A percentile compares a stretch with the other conserved stretches of the same genome.
These are phyloP conservation scores for Pinus tabuliformis DNA, from an alignment of 75 land plant genomes.

Conservation along the genomic window DNA sequence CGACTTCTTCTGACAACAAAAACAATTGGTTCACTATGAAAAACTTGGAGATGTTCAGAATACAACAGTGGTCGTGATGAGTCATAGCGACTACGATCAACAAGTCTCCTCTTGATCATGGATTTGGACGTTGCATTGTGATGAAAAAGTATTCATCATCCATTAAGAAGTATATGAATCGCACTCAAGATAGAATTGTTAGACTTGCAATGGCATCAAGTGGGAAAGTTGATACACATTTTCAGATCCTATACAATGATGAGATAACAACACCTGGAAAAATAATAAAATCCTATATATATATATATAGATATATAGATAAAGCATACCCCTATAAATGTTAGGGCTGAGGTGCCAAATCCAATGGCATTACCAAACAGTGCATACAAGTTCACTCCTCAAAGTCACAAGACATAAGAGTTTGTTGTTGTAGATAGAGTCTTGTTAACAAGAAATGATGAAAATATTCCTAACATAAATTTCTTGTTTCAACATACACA, in stretches of 20 bases:
- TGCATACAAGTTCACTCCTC: slow-evolving; percentile 56
- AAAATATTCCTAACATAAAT: slow-evolving; percentile 60
- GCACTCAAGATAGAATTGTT: slow-evolving; percentile 63
- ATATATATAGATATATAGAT: slow-evolving; percentile 74
- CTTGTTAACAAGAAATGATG: slow-evolving; percentile 55
- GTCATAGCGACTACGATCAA: no score
- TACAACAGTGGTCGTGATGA: no score
- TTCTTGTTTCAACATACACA: slow-evolving; percentile 84
- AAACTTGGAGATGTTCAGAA: no score
- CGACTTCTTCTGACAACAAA: no score
- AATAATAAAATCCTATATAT: slow-evolving; percentile 73
- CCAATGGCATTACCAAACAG: slow-evolving; percentile 60
- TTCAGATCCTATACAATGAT: slow-evolving; percentile 83
- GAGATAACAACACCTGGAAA: slow-evolving; percentile 96
- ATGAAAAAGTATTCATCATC: slow-evolving; percentile 39
- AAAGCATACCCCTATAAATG: slow-evolving; percentile 73
- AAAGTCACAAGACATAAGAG: slow-evolving; percentile 70
- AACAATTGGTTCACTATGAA: no score
- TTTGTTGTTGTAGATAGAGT: slow-evolving; percentile 84
- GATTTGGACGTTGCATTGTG: no score
- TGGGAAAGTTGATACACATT: slow-evolving; percentile 33
- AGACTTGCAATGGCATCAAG: slow-evolving; percentile 32
- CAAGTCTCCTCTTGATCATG: no score
- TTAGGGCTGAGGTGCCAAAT: slow-evolving; percentile 23
- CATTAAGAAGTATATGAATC: slow-evolving; percentile 54